phyloP scores from a whole-genome alignment of 2,329 filamentous ascomycete species.

The Pseudonectria foliicola region DNA sequence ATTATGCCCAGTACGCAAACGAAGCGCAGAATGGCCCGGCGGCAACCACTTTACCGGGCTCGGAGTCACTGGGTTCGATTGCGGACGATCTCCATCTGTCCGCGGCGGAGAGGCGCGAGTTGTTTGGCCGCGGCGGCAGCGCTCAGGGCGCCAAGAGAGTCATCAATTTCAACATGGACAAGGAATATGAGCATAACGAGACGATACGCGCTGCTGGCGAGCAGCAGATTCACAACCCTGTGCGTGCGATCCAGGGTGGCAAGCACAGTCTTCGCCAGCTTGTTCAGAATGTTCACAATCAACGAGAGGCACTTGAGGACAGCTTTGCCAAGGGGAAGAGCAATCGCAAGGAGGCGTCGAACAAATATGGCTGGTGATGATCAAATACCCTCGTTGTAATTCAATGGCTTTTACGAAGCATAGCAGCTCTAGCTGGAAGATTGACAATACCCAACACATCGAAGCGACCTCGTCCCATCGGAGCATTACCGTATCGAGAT shows the following conservation, averaged over 20 bases:
- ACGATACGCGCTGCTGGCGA: constrained; percentile 63
- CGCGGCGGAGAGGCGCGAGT: constrained; percentile 66
- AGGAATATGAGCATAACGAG: constrained; percentile 83
- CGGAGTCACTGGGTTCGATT: constrained; percentile 61
- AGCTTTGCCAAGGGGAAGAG: constrained; percentile 76
- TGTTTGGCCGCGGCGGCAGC: constrained; percentile 65
- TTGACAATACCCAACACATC: neutral
- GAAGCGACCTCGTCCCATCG: constrained; percentile 5
- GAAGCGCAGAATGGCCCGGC: constrained; percentile 25
- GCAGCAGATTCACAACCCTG: constrained; percentile 69
- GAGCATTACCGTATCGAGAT: constrained; percentile 1
- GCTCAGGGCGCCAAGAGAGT: constrained; percentile 46
- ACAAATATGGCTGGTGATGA: constrained; percentile 69
- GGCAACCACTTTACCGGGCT: constrained; percentile 20
- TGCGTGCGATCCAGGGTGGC: constrained; percentile 71
- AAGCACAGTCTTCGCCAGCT: constrained; percentile 88
- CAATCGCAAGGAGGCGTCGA: constrained; percentile 75
- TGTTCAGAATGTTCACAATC: constrained; percentile 72
- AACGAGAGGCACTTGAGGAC: constrained; percentile 84
- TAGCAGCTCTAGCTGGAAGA: constrained; percentile 1
- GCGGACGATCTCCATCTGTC: constrained; percentile 75
- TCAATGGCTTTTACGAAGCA: constrained; percentile 5
- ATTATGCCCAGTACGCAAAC: constrained; percentile 24
- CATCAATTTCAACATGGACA: constrained; percentile 82
- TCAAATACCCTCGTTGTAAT: constrained; percentile 17